Conservation (phyloP, 129 eudicot species). For the Solidago caesia region DNA sequence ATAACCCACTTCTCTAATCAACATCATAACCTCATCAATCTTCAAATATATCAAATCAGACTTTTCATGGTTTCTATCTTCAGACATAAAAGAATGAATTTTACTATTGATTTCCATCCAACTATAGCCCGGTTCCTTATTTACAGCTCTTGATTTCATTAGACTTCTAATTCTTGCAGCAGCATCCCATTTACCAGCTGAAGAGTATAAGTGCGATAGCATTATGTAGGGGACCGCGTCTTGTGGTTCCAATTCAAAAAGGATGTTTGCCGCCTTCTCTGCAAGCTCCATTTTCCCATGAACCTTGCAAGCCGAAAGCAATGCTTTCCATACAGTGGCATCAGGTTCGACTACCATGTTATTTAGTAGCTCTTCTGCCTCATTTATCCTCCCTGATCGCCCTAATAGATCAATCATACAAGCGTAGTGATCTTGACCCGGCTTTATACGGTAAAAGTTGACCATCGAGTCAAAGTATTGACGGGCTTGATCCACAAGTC, state of each 20-base stretch:
- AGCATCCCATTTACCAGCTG: constrained; percentile 62
- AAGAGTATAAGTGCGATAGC: constrained; percentile 73
- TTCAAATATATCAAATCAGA: constrained; percentile 44
- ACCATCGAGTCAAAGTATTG: constrained; percentile 60
- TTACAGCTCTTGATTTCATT: constrained; percentile 59
- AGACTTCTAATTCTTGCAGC: constrained; percentile 49
- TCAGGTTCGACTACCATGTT: constrained; percentile 65
- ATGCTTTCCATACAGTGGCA: constrained; percentile 74
- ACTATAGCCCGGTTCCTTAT: constrained; percentile 66
- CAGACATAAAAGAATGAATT: constrained; percentile 66
- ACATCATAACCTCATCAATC: constrained; percentile 53
- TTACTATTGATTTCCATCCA: constrained; percentile 75
- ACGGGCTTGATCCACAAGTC: constrained; percentile 65
- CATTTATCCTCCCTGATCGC: constrained; percentile 62
- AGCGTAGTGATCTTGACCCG: constrained; percentile 74
- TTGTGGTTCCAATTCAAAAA: constrained; percentile 63
- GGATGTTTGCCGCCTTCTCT: constrained; percentile 57
- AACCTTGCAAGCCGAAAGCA: constrained; percentile 66
- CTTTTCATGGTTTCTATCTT: constrained; percentile 57
- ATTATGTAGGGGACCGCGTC: constrained; percentile 69
- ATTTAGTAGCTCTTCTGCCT: constrained; percentile 49
- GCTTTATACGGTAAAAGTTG: constrained; percentile 45
- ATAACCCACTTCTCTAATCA: constrained; percentile 63
- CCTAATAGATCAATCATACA: constrained; percentile 85
- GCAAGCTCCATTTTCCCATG: constrained; percentile 66